Base-by-base conservation (phyloP, 257 asterid genomes). In the Salvia splendens region DNA sequence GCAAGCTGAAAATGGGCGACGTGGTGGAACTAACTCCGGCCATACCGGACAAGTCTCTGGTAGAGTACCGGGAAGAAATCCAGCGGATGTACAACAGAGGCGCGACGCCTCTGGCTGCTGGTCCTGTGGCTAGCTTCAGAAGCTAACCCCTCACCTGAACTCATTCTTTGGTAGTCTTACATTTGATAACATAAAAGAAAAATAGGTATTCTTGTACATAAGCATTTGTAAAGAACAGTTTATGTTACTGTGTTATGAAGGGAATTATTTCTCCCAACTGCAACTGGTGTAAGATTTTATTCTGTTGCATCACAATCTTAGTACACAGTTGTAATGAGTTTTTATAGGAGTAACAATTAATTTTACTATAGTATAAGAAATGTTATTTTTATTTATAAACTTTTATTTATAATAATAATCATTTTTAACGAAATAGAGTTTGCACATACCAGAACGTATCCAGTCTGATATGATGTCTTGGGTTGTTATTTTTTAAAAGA, bases 1-100 rank as follows among this genome's bases (percentile, higher is more conserved):
- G 88, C 83, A 89, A 85, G 82, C 84, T 94, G 48, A 81, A 83
- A 58, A 94, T 94, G 99, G 99, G 99, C 2, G 99, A 94, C 17
- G 92, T 94, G 41, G 87, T 91, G 73, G 99, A 94, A 70, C 56
- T 94, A 70, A 88, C 96, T 68, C 96, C 96, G 3, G 82, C 98
- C 12, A 83, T 94, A 50, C 92, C 98, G 1, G 95, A 87, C 10
- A 89, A 91, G 68, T 88, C 96, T 0, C 75, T 94, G 82, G 83
- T 78, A 0, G 87, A 73, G 64, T 94, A 86, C 75, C 81, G 98
- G 75, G 96, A 91, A 72, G 96, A 94, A 85, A 91, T 94, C 48
- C 95, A 89, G 72, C 87, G 99, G 8, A 94, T 94, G 98, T 94
- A 94, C 36, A 77, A 91, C 79, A 46, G 78, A 46, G 97, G 90